Percentiles rank a stretch among this genome's conserved stretches.
phyloP scores from a whole-genome alignment of 2,329 filamentous ascomycete genomes.

The Zymoseptoria ardabiliae region DNA sequence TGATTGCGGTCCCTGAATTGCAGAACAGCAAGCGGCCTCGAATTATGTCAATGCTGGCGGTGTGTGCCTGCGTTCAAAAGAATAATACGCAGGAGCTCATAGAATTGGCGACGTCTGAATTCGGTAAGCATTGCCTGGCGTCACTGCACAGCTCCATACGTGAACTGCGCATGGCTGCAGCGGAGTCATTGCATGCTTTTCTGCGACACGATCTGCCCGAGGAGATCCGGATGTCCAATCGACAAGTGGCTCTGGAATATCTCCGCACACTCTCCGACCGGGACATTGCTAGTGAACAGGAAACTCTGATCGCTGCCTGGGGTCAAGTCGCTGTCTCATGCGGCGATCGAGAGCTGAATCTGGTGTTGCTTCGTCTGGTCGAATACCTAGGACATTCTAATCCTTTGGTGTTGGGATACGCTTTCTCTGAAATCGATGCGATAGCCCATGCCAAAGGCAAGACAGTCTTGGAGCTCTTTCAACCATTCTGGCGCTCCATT shows the following conservation, averaged over 20 bases:
- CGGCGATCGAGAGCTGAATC: slow-evolving; percentile 74
- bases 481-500: slow-evolving; percentile 81
- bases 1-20: slow-evolving; percentile 35
- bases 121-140: slow-evolving; percentile 75
- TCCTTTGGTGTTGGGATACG: slow-evolving; percentile 67
- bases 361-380: slow-evolving; percentile 74
- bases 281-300: slow-evolving; percentile 60
- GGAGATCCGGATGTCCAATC: slow-evolving; percentile 53
- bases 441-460: slow-evolving; percentile 61
- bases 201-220: slow-evolving; percentile 44
- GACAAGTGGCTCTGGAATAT: slow-evolving; percentile 61
- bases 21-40: slow-evolving; percentile 52
- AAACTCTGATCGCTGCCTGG: slow-evolving; percentile 80
- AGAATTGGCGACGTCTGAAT: slow-evolving; percentile 39
- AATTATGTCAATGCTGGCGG: slow-evolving; percentile 62
- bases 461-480: slow-evolving; percentile 53
- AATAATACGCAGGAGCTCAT: slow-evolving; percentile 33
- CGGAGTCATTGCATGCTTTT: slow-evolving; percentile 53
- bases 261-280: slow-evolving; percentile 66
- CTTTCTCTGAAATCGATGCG: slow-evolving; percentile 72
- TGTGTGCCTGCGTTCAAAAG: slow-evolving; percentile 65
- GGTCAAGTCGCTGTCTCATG: slow-evolving; percentile 72
- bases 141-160: slow-evolving; percentile 76
- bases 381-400: slow-evolving; percentile 83
- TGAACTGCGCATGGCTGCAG: slow-evolving; percentile 76